Conservation (phyloP, 805 yeast genomes). For the Debaryomyces maramus region DNA sequence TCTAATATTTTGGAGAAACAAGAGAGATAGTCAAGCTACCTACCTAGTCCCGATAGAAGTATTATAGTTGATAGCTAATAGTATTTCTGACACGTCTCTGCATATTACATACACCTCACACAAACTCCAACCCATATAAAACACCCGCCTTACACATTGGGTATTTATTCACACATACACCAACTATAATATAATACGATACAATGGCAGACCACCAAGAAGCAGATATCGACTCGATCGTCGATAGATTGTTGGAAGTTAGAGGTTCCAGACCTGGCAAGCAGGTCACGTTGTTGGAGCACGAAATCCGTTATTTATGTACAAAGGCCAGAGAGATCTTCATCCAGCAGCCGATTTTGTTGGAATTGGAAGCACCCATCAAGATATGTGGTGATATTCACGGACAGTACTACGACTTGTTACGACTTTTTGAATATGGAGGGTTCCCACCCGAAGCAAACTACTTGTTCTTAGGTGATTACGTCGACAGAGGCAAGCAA, state of each 20-base stretch:
- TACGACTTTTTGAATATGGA: slow-evolving; percentile 95
- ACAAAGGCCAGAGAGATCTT: slow-evolving; percentile 97
- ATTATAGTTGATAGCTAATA: background rate
- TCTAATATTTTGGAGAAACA: no score
- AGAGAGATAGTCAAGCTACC: no score
- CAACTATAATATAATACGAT: slow-evolving; percentile 7
- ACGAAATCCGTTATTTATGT: slow-evolving; percentile 91
- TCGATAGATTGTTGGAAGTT: slow-evolving; percentile 94
- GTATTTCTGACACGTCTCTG: slow-evolving; percentile 1
- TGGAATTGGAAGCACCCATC: slow-evolving; percentile 96
- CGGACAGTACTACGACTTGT: slow-evolving; percentile 95
- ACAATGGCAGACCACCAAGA: slow-evolving; percentile 51
- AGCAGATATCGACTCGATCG: slow-evolving; percentile 95
- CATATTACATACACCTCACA: slow-evolving; percentile 2
- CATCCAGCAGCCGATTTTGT: slow-evolving; percentile 93
- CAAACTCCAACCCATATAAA: slow-evolving; percentile 3
- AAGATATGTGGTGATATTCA: slow-evolving; percentile 98
- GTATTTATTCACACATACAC: slow-evolving; percentile 4
- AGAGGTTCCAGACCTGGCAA: slow-evolving; percentile 98
- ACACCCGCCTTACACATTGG: slow-evolving; percentile 4
- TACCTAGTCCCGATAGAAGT: background rate
- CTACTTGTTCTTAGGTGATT: slow-evolving; percentile 93
- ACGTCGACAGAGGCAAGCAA: slow-evolving; percentile 98
- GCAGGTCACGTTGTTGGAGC: slow-evolving; percentile 90
- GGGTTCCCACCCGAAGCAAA: slow-evolving; percentile 99